phyloP scores from a whole-genome alignment of 176 grass and related monocot genomes.

The Triticum turgidum region DNA sequence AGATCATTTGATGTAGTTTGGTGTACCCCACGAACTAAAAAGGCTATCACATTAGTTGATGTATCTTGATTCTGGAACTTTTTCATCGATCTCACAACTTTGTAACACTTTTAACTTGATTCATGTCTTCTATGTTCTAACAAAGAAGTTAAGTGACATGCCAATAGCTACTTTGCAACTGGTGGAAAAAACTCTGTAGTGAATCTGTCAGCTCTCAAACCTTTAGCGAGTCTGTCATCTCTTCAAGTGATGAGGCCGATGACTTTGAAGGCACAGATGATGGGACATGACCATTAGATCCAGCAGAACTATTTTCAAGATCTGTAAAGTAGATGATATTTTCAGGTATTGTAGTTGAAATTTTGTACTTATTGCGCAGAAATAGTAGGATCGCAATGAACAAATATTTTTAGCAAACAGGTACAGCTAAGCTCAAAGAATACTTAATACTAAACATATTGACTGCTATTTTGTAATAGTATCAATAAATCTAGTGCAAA shows the following conservation, averaged over 20 bases:
- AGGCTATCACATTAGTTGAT: conserved; percentile 9
- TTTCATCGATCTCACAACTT: conserved; percentile 12
- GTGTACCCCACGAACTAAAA: background rate
- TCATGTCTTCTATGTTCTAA: conserved; percentile 1
- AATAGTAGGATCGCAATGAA: background rate
- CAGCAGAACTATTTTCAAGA: conserved; percentile 23
- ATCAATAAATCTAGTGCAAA: background rate
- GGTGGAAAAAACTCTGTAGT: conserved; percentile 46
- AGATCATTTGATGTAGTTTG: background rate
- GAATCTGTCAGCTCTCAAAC: conserved; percentile 58
- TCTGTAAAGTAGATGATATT: conserved; percentile 31
- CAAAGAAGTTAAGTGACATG: background rate
- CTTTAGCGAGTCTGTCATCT: conserved; percentile 58
- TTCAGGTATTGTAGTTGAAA: conserved; percentile 9
- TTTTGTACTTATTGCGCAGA: background rate
- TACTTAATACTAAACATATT: conserved; percentile 4
- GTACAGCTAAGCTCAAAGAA: conserved; percentile 8
- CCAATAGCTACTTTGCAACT: background rate
- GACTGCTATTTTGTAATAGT: conserved; percentile 12
- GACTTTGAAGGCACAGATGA: conserved; percentile 41
- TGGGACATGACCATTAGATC: conserved; percentile 38
- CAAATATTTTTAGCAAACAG: background rate
- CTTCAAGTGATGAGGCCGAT: conserved; percentile 52
- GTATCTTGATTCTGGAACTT: conserved; percentile 4
- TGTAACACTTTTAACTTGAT: conserved; percentile 9